A percentile compares a stretch with the other conserved stretches of the same genome.
phyloP scores from a whole-genome alignment of 1,139 yeast species.

The Meyerozyma athensensis region DNA sequence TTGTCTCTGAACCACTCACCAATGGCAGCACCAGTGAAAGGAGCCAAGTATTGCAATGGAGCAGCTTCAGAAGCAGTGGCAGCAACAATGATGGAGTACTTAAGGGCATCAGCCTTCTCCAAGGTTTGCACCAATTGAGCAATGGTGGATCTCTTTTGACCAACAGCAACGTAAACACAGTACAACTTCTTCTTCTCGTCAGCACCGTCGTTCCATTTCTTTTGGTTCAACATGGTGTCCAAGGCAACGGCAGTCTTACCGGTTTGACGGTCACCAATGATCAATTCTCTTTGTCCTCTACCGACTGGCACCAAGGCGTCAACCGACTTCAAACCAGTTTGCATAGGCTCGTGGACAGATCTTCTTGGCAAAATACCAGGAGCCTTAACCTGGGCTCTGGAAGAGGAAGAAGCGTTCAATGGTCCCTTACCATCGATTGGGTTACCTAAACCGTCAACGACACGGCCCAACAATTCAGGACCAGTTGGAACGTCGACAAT shows the following conservation, averaged over 20 bases:
- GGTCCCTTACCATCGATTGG: conserved; percentile 99
- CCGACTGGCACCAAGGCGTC: conserved; percentile 99
- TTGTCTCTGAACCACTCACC: conserved; percentile 99
- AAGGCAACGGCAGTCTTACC: conserved; percentile 99
- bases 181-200: conserved; percentile 97
- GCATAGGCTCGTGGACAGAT: conserved; percentile 98
- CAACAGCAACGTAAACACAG: conserved; percentile 99
- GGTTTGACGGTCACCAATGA: conserved; percentile 99
- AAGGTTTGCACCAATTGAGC: conserved; percentile 99
- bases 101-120: conserved; percentile 96
- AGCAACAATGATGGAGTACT: conserved; percentile 96
- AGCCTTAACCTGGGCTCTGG: conserved; percentile 98
- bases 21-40: conserved; percentile 99
- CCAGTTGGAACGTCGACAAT: conserved; percentile 99
- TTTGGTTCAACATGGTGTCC: conserved; percentile 97
- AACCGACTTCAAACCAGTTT: conserved; percentile 98
- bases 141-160: conserved; percentile 99
- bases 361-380: conserved; percentile 99
- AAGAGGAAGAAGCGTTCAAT: conserved; percentile 74
- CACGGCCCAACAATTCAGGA: conserved; percentile 98
- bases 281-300: conserved; percentile 99
- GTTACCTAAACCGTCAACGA: conserved; percentile 98
- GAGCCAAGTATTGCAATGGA: conserved; percentile 99
- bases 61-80: conserved; percentile 99
- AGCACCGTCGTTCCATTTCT: conserved; percentile 93